Evolutionary conservation across 2,329 filamentous ascomycete genomes (phyloP).

Genomic region (Hypomyces rosellus): DNA sequence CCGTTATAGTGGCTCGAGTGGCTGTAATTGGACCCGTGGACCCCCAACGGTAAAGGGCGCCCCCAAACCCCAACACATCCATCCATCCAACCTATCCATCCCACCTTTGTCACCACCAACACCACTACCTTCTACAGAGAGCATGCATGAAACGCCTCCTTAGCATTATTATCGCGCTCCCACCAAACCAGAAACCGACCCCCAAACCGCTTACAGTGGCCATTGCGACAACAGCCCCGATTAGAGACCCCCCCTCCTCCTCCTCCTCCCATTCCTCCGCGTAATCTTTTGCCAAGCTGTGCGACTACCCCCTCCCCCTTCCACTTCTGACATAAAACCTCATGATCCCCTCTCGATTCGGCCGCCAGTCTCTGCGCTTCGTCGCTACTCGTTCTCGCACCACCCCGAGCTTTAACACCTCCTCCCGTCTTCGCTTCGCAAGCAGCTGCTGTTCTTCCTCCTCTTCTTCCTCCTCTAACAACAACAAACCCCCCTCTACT

Average conservation of each 20-base stretch:
- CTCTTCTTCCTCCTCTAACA: neutral
- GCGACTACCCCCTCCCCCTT: too few relatives aligned
- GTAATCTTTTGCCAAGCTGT: too few relatives aligned
- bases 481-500: neutral
- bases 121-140: too few relatives aligned
- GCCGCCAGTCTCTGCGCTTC: constrained; percentile 8
- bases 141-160: neutral
- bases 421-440: neutral
- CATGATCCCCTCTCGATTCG: constrained; percentile 8
- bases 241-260: neutral
- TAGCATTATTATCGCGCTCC: neutral
- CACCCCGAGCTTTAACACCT: neutral
- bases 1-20: too few relatives aligned
- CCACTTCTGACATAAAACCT: neutral
- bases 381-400: neutral
- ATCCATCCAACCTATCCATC: neutral
- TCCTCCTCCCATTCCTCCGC: neutral
- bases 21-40: too few relatives aligned
- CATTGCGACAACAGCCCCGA: neutral
- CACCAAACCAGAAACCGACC: neutral
- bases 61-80: neutral
- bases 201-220: too few relatives aligned
- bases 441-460: neutral
- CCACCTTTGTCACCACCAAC: neutral
- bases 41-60: too few relatives aligned